Base-by-base conservation (phyloP, 768 basidiomycete genomes). In the Auriculariales sp. region DNA sequence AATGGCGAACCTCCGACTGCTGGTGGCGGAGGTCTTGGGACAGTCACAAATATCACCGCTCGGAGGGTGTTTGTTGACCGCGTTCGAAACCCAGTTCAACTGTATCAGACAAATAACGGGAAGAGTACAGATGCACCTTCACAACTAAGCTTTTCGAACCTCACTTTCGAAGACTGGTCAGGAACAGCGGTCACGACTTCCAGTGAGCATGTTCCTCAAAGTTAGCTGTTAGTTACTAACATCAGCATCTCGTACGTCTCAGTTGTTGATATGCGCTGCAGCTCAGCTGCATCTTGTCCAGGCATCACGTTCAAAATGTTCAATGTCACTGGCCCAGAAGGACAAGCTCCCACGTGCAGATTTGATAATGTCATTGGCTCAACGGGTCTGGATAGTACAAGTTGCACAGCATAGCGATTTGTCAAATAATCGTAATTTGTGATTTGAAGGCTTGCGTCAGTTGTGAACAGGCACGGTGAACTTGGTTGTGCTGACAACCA, bases 211-310 rank as follows among this genome's bases (percentile, higher is more conserved):
- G 32, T 49, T 42, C 15, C 12, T 46, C 28, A 11, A 25, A n/a
- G 22, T 3, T 28, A 48, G 32, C 30, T 46, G 27, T 29, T 36
- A 27, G 17, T 25, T 7, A 5, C 24, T 29, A 31, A 17, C 34
- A 4, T 7, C 17, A 9, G 42, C 24, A 25, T 25, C 17, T 31
- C 34, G 2, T 32, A 12, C 42, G n/a, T 14, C 44, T 39, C 54
- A 74, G 73, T 75, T 35, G 66, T 75, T 24, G 69, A 72, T 52
- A 62, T 78, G 28, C 69, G 71, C 53, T 77, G 76, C 60, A 75
- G 71, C 54, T 53, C 70, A 0, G 70, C 67, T 1, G 72, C 61
- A 28, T 68, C 68, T n/a, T 76, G 75, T 52, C 60, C 64, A 11
- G 59, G 69, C 45, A 67, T 76, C 22, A 56, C 56, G 0, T 77